phyloP scores from a whole-genome alignment of 768 basidiomycete species.

The Dentipellis fragilis region DNA sequence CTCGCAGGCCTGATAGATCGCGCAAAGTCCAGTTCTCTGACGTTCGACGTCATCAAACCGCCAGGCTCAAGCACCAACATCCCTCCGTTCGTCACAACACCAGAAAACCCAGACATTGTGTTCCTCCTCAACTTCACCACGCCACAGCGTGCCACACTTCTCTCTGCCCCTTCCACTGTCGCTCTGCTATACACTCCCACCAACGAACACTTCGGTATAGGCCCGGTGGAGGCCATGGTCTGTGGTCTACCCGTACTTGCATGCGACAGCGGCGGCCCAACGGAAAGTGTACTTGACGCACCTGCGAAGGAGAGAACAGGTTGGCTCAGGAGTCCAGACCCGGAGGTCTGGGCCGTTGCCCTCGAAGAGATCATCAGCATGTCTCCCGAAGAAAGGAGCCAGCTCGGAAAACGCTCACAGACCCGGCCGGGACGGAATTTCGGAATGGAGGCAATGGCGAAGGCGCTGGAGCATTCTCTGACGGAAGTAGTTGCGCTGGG shows the following conservation, averaged over 20 bases:
- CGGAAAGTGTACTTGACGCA: conserved; percentile 63
- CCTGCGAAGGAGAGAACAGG: conserved; percentile 51
- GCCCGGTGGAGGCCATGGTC: conserved; percentile 89
- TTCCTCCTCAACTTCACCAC: conserved; percentile 92
- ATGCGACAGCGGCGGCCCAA: conserved; percentile 81
- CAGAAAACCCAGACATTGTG: conserved; percentile 48
- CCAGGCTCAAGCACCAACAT: conserved; percentile 24
- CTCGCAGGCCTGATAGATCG: conserved; percentile 53
- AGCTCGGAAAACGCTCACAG: conserved; percentile 46
- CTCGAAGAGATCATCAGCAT: conserved; percentile 50
- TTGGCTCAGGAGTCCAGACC: conserved; percentile 57
- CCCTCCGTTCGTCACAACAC: conserved; percentile 32
- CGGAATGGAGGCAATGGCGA: conserved; percentile 68
- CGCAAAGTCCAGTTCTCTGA: conserved; percentile 42
- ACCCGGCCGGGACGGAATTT: conserved; percentile 56
- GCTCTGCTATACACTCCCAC: conserved; percentile 87
- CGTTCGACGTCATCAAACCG: conserved; percentile 48
- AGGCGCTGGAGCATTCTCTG: conserved; percentile 45
- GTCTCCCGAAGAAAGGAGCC: conserved; percentile 28
- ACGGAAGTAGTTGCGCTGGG: conserved; percentile 50
- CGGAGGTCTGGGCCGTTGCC: conserved; percentile 61
- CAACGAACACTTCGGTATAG: conserved; percentile 97
- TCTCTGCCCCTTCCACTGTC: conserved; percentile 53
- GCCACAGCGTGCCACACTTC: conserved; percentile 71
- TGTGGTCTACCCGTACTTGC: conserved; percentile 88